Evolutionary conservation across 192 early-diverging fungal species (phyloP).

Genomic region (Entrophospora sp.): DNA sequence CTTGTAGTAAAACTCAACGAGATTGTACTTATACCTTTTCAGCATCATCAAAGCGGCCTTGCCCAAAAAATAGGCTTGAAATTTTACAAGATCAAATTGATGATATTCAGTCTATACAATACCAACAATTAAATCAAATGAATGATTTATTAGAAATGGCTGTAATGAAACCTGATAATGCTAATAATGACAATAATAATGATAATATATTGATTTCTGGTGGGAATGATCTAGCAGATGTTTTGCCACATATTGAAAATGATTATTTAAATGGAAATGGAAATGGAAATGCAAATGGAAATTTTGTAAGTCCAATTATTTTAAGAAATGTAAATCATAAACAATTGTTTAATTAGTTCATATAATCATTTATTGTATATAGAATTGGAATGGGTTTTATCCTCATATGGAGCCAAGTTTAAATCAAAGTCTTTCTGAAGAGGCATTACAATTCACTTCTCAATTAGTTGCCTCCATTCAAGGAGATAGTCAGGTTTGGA

Average conservation of each 20-base stretch:
- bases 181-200: neutral
- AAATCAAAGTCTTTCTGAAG: constrained; percentile 10
- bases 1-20: constrained; percentile 12
- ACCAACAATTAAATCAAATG: constrained; percentile 5
- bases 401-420: neutral
- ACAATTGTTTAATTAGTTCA: neutral
- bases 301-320: neutral
- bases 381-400: neutral
- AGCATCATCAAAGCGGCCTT: constrained; percentile 12
- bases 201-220: no score
- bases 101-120: constrained; percentile 1
- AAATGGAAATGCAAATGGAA: neutral
- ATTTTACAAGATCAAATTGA: constrained; percentile 17
- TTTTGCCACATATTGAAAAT: neutral
- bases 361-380: neutral
- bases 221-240: neutral
- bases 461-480: constrained; percentile 1
- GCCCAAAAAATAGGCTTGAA: constrained; percentile 11
- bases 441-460: neutral
- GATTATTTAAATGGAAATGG: neutral
- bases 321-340: neutral
- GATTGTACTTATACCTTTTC: constrained; percentile 17
- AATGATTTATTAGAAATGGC: constrained; percentile 10
- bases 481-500: neutral
- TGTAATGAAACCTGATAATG: neutral